Evolutionary conservation across 2,329 filamentous ascomycete genomes (phyloP).

Genomic region (Septoria linicola): DNA sequence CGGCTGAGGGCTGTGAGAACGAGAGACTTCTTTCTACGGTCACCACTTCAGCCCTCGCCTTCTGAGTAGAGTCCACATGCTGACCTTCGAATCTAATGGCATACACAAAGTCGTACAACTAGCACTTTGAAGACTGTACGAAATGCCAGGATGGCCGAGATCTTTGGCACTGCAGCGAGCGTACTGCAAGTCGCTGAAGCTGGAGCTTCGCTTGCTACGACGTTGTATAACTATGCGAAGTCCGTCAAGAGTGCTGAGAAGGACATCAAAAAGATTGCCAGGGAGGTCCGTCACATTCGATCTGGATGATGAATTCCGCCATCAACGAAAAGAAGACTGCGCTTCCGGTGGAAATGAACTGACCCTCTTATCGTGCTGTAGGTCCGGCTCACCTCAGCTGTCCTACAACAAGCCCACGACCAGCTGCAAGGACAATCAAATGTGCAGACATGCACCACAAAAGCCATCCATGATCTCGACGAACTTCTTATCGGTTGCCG

Average conservation of each 20-base stretch:
- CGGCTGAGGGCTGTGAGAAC: too few species aligned
- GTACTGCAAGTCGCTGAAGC: slow-evolving; percentile 21
- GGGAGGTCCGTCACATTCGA: slow-evolving; percentile 19
- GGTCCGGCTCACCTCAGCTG: slow-evolving; percentile 19
- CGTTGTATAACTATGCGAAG: slow-evolving; percentile 15
- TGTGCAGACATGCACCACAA: slow-evolving; percentile 4
- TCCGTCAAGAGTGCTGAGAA: slow-evolving; percentile 18
- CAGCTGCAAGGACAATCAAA: slow-evolving; percentile 12
- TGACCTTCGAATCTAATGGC: too few species aligned
- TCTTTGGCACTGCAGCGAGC: slow-evolving; percentile 15
- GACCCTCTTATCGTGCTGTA: background rate
- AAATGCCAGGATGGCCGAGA: slow-evolving; percentile 14
- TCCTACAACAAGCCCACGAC: slow-evolving; percentile 11
- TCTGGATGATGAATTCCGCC: background rate
- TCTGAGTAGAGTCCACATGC: too few species aligned
- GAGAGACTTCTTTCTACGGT: too few species aligned
- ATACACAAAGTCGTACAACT: too few species aligned
- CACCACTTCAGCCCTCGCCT: too few species aligned
- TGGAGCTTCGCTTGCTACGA: slow-evolving; percentile 22
- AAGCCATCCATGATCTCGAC: slow-evolving; percentile 17
- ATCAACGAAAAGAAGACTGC: too few species aligned
- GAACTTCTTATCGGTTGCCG: slow-evolving; percentile 18
- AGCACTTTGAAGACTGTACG: too few species aligned
- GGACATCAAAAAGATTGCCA: slow-evolving; percentile 19
- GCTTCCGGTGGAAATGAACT: too few species aligned